Base-by-base conservation (phyloP, 2,329 filamentous ascomycete species). In the Neurospora sp. region DNA sequence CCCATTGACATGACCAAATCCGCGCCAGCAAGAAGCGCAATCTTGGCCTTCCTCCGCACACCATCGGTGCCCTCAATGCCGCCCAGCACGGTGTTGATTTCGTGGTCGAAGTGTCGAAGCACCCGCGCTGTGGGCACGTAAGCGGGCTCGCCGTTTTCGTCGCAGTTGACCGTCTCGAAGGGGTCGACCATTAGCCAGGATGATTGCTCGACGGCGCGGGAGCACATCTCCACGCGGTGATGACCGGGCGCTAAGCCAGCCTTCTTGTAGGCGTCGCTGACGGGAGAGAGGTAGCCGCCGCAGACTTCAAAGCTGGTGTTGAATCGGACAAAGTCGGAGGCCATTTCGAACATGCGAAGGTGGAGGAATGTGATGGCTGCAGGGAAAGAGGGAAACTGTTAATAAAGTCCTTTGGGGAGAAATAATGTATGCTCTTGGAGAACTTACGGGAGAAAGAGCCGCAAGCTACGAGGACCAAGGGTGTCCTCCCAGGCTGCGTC, bases 101-200 rank as follows among this genome's bases (percentile, higher is more conserved):
- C 93, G 77, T 95, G 83, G 74, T 96, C 90, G 76, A 97, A 96
- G 80, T 97, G 95, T 77, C 97, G 93, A 67, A 97, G 84, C 52
- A 97, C 94, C 75, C 91, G 87, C 46, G 94, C 95, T 0, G 95
- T 98, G 17, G 93, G 93, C 72, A 93, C 90, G 78, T 97, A 98
- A 74, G 91, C 86, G 76, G 90, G 87, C 81, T 96, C 71, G 71
- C 73, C 74, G 4, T 72, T 68, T 17, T 70, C 58, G 70, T 77
- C 70, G 69, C 73, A 89, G 76, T 91, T 84, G n/a, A 93, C 91
- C 68, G 75, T 77, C 83, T 97, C 94, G 90, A 92, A 96, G 0
- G 91, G 89, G 78, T 97, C 93, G 66, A 96, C 92, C 89, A 93
- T 93, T 71, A 96, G 84, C 90, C 91, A 93, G 75, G 90, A 90